Conservation (phyloP, 176 grass and related monocot genomes). For the Olyra latifolia region DNA sequence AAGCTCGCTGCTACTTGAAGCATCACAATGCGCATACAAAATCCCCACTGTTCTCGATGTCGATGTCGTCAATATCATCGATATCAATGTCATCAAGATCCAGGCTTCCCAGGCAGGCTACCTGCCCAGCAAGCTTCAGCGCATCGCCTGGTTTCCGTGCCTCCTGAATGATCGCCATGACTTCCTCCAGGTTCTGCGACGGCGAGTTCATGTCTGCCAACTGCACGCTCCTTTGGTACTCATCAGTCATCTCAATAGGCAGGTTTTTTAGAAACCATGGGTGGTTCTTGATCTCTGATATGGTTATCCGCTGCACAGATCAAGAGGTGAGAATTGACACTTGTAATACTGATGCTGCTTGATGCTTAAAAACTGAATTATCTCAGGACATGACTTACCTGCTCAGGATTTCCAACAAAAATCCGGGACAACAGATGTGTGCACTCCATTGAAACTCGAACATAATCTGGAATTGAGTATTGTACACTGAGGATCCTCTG, state of each 20-base stretch:
- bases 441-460: constrained; percentile 73
- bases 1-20: constrained; percentile 6
- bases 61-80: constrained; percentile 70
- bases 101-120: constrained; percentile 61
- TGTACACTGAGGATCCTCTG: constrained; percentile 90
- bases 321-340: neutral
- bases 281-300: constrained; percentile 84
- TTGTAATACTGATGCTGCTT: neutral
- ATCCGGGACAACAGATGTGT: constrained; percentile 76
- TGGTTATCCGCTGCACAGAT: constrained; percentile 65
- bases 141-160: constrained; percentile 47
- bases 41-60: constrained; percentile 78
- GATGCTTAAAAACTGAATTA: neutral
- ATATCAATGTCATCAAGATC: constrained; percentile 78
- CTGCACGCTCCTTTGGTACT: constrained; percentile 50
- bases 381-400: constrained; percentile 37
- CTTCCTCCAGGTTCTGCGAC: constrained; percentile 67
- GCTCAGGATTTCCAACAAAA: constrained; percentile 82
- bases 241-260: constrained; percentile 71
- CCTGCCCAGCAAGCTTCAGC: constrained; percentile 33
- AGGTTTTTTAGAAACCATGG: constrained; percentile 91
- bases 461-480: constrained; percentile 83
- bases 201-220: constrained; percentile 30
- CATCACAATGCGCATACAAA: constrained; percentile 61
- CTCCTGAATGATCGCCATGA: constrained; percentile 77